Evolutionary conservation across 768 basidiomycete genomes (phyloP).

Genomic region (Leccinum sublutescens): DNA sequence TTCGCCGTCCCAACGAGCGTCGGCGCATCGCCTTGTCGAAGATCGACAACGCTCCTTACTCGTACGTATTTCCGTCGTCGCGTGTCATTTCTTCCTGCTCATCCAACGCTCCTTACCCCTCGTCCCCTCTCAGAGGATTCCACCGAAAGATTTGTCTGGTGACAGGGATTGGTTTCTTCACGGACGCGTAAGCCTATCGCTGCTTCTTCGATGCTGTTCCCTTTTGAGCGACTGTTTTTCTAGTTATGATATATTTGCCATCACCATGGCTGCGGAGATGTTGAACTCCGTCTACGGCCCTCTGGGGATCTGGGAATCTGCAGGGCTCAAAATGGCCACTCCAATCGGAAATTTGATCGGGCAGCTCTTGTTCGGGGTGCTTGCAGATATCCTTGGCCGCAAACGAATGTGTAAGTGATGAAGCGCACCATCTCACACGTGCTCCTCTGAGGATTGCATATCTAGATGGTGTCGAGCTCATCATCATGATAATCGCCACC

Average conservation of each 20-base stretch:
- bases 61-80: neutral
- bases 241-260: constrained; percentile 79
- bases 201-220: neutral
- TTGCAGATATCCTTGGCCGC: constrained; percentile 71
- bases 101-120: neutral
- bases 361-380: constrained; percentile 73
- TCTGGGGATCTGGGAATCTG: constrained; percentile 46
- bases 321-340: constrained; percentile 72
- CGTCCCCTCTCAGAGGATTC: constrained; percentile 53
- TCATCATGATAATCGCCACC: constrained; percentile 74
- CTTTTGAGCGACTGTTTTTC: neutral
- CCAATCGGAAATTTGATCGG: constrained; percentile 73
- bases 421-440: neutral
- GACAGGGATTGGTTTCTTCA: constrained; percentile 85
- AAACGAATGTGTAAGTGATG: constrained; percentile 67
- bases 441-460: neutral
- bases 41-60: constrained; percentile 1
- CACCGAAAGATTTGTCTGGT: constrained; percentile 70
- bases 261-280: constrained; percentile 80
- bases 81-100: neutral
- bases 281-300: constrained; percentile 69
- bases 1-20: neutral
- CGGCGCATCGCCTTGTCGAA: constrained; percentile 1
- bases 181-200: constrained; percentile 56
- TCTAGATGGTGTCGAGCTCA: constrained; percentile 49